Evolutionary conservation across 2,329 filamentous ascomycete genomes (phyloP).

Genomic region (Venturia nashicola): DNA sequence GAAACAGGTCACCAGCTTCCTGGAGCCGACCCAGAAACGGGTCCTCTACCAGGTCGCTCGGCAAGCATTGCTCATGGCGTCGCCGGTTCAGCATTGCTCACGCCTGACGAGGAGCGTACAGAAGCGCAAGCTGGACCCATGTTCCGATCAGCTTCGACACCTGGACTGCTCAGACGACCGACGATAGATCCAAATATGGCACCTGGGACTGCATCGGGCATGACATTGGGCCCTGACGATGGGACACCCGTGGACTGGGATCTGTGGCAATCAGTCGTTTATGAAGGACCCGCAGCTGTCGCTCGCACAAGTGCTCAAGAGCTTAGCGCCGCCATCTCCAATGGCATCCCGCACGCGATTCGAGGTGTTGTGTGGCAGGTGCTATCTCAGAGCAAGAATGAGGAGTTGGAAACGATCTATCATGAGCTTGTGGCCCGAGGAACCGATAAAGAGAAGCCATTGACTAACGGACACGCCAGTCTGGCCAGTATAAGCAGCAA

Average conservation of each 20-base stretch:
- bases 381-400: conserved; percentile 85
- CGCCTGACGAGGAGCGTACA: conserved; percentile 31
- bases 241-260: conserved; percentile 87
- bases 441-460: conserved; percentile 62
- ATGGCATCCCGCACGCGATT: conserved; percentile 87
- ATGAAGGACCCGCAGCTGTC: conserved; percentile 82
- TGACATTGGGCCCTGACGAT: conserved; percentile 61
- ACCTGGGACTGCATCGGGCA: conserved; percentile 75
- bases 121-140: conserved; percentile 14
- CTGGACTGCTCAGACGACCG: conserved; percentile 30
- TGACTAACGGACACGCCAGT: conserved; percentile 31
- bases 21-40: conserved; percentile 27
- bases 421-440: conserved; percentile 67
- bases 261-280: conserved; percentile 90
- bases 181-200: conserved; percentile 59
- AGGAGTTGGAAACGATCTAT: conserved; percentile 80
- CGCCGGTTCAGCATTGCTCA: conserved; percentile 35
- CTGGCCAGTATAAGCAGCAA: conserved; percentile 38
- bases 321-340: conserved; percentile 79
- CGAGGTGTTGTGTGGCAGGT: conserved; percentile 99
- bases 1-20: conserved; percentile 26
- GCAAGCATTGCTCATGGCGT: conserved; percentile 21
- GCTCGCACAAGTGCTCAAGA: conserved; percentile 80
- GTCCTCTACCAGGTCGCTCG: conserved; percentile 29
- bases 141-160: conserved; percentile 16